Evolutionary conservation across 192 early-diverging fungal genomes (phyloP), one percentile per base, ranked within the genome.

Genomic region (Umbelopsis sp.): DNA sequence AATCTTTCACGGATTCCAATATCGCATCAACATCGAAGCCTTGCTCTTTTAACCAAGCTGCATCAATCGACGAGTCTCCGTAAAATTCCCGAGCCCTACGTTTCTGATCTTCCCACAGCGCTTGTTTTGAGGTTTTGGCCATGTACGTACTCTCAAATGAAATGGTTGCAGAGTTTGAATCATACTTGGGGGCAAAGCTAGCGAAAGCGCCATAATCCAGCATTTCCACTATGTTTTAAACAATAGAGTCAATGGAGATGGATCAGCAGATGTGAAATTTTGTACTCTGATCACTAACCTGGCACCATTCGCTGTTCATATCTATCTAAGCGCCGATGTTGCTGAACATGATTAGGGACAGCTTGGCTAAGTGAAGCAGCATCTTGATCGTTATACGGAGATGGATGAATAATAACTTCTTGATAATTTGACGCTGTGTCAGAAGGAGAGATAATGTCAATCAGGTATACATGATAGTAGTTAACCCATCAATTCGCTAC

Each of bases 161-260:
- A 29, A 82, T 59, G 26, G 80, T 83, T 0, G 82, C 81, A 56
- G 82, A 79, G 22, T 77, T 70, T 7, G 86, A 84, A 59, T 87
- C 83, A 41, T 77, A 71, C 14, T 80, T 81, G 1, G 86, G 86
- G 7, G 83, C 86, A 79, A 87, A 87, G 10, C 80, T 82, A 11
- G 82, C 72, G 70, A 83, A 87, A 9, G 82, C 74, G 20, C 82
- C 74, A 66, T 81, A 87, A 43, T 81, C 71, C 9, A 80, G 73
- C 66, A 72, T 82, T 71, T 83, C 79, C n/a, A 87, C 86, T 87
- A 73, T 17, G 11, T 41, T 41, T 24, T 1, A 73, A 43, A 66
- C 4, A 3, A 36, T n/a, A 66, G 1, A 41, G 38, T 41, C 38
- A 41, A 41, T 41, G 38, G 38, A 41, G 12, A 41, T 41, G 1